These are phyloP conservation scores for Alternaria longipes DNA, from an alignment of 2,329 filamentous ascomycete species.

Conservation along the genomic window DNA sequence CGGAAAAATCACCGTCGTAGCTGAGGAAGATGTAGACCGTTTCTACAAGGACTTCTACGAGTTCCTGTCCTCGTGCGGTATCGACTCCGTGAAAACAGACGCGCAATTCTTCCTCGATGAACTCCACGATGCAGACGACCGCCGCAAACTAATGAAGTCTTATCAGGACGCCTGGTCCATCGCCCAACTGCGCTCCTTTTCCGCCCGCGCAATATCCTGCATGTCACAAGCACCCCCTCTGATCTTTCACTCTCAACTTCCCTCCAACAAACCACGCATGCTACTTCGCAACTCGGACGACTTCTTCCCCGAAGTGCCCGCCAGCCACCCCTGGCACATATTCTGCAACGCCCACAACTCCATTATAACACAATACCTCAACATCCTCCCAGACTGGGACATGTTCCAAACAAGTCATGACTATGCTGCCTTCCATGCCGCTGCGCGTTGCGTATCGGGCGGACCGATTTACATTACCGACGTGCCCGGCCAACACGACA, in stretches of 20 bases:
- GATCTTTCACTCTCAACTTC: conserved; percentile 84
- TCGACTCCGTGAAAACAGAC: conserved; percentile 93
- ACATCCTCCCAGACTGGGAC: conserved; percentile 85
- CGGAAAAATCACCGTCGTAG: conserved; percentile 76
- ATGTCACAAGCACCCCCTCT: conserved; percentile 92
- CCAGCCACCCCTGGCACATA: conserved; percentile 91
- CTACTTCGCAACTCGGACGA: conserved; percentile 88
- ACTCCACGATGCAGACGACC: conserved; percentile 71
- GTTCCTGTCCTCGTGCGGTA: conserved; percentile 76
- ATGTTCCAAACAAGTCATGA: conserved; percentile 75
- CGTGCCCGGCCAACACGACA: conserved; percentile 80
- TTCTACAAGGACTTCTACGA: conserved; percentile 93
- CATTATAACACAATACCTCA: conserved; percentile 83
- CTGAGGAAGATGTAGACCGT: conserved; percentile 73
- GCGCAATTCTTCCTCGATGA: conserved; percentile 89
- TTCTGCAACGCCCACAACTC: conserved; percentile 93
- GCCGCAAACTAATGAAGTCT: conserved; percentile 74
- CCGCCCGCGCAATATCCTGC: conserved; percentile 83
- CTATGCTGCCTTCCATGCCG: conserved; percentile 86
- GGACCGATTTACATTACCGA: conserved; percentile 97
- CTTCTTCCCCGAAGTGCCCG: conserved; percentile 84
- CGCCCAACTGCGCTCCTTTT: conserved; percentile 79
- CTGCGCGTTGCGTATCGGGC: conserved; percentile 86
- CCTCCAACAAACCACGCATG: conserved; percentile 75
- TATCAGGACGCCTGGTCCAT: conserved; percentile 91